These are phyloP conservation scores for Auriscalpium microsporum DNA, from an alignment of 768 basidiomycete genomes.

Conservation along the genomic window DNA sequence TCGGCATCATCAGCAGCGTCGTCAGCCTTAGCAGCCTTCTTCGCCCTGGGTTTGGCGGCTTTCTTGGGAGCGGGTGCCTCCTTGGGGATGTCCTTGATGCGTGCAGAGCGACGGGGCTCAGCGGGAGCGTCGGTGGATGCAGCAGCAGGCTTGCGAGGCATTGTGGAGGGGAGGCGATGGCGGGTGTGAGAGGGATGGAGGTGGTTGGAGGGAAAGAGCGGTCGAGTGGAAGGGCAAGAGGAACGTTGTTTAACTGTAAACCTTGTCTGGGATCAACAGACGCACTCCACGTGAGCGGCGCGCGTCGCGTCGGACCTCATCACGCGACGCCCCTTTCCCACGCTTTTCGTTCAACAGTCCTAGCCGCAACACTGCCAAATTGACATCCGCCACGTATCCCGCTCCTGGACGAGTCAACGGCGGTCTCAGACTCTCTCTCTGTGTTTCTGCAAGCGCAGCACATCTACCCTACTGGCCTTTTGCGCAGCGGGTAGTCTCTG, in stretches of 20 bases:
- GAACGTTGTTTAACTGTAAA: conserved; percentile 16
- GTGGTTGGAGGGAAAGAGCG: conserved; percentile 14
- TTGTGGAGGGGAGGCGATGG: conserved; percentile 21
- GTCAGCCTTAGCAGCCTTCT: conserved; percentile 27
- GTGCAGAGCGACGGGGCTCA: conserved; percentile 62
- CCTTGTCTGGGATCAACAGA: conserved; percentile 12
- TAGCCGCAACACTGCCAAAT: no score
- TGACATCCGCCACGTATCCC: no score
- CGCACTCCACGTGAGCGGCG: conserved; percentile 1
- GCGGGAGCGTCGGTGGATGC: conserved; percentile 32
- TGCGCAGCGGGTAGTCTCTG: no score
- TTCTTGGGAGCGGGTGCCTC: conserved; percentile 45
- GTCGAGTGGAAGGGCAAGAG: conserved; percentile 1
- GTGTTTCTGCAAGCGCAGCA: no score
- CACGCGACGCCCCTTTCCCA: no score
- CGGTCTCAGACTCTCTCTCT: no score
- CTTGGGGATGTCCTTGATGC: conserved; percentile 69
- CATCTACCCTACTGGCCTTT: no score
- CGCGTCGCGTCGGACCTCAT: conserved; percentile 1
- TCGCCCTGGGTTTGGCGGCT: conserved; percentile 52
- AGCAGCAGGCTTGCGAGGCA: conserved; percentile 67
- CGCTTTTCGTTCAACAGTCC: no score
- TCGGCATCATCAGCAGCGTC: conserved; percentile 33
- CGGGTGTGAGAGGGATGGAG: conserved; percentile 2
- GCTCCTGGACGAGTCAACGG: no score